A percentile compares a stretch with the other conserved stretches of the same genome.
Evolutionary conservation across 192 early-diverging fungal genomes (phyloP).

Genomic region (Entomortierella beljakovae): DNA sequence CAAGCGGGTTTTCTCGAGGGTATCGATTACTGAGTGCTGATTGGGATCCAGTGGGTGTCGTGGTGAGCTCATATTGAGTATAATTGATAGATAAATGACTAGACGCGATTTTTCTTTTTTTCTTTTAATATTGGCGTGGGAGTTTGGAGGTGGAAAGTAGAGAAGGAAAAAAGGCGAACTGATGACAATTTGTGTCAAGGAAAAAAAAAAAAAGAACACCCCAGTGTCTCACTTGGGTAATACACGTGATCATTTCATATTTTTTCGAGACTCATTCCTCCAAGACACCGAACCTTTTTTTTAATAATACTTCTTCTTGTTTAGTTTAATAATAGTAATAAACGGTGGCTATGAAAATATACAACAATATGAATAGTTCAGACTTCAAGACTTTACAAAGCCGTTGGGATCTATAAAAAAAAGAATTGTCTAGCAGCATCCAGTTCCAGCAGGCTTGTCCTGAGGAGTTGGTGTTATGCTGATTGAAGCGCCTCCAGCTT

Average conservation of each 20-base stretch:
- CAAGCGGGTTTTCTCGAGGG: slow-evolving; percentile 24
- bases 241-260: background rate
- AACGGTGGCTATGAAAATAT: slow-evolving; percentile 5
- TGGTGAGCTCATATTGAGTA: background rate
- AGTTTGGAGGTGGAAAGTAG: background rate
- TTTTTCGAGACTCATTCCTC: too few species aligned
- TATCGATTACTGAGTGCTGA: slow-evolving; percentile 30
- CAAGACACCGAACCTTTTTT: too few species aligned
- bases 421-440: slow-evolving; percentile 45
- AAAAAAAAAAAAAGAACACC: slow-evolving; percentile 9
- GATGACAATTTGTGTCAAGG: background rate
- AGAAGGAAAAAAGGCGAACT: slow-evolving; percentile 4
- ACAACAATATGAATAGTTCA: background rate
- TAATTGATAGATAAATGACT: background rate
- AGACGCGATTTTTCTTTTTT: background rate
- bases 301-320: background rate
- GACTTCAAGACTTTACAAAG: background rate
- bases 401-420: too few species aligned
- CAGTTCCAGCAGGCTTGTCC: slow-evolving; percentile 53
- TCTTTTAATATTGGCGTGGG: background rate
- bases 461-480: slow-evolving; percentile 54
- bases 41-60: background rate
- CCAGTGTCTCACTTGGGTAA: background rate
- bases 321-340: background rate
- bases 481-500: slow-evolving; percentile 54